phyloP scores from a whole-genome alignment of 2,329 filamentous ascomycete species.

The Parafenestella ontariensis region DNA sequence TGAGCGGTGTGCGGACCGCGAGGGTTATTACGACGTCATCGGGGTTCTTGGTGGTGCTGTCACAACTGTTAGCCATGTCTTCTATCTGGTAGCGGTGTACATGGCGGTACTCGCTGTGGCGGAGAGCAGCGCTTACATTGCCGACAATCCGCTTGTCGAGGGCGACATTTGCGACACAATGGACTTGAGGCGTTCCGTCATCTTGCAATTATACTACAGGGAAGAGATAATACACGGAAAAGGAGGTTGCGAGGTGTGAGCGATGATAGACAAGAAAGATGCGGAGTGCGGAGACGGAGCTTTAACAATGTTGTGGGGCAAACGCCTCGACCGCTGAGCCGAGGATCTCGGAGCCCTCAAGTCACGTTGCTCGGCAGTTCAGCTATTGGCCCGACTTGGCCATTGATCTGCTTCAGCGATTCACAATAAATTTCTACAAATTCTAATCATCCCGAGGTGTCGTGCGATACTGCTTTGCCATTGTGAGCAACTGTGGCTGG shows the following conservation, averaged over 20 bases:
- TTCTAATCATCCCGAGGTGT: background rate
- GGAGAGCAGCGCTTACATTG: conserved; percentile 77
- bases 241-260: background rate
- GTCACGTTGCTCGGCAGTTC: conserved; percentile 18
- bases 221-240: background rate
- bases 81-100: background rate
- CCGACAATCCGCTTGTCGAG: conserved; percentile 71
- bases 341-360: conserved; percentile 14
- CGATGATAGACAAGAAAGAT: conserved; percentile 1
- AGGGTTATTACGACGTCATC: conserved; percentile 97
- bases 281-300: conserved; percentile 22
- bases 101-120: background rate
- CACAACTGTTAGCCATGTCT: conserved; percentile 11
- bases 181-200: conserved; percentile 80
- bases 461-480: background rate
- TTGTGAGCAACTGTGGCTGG: background rate
- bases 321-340: conserved; percentile 2
- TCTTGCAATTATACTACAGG: conserved; percentile 17
- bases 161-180: conserved; percentile 87
- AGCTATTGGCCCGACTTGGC: conserved; percentile 4
- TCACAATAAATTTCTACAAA: background rate
- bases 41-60: conserved; percentile 86
- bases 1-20: conserved; percentile 85
- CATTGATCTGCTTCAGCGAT: background rate
- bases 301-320: conserved; percentile 26